Percentiles rank a stretch among this genome's conserved stretches.
These are phyloP conservation scores for Cladosporium sp. DNA, from an alignment of 2,329 filamentous ascomycete species.

Conservation along the genomic window DNA sequence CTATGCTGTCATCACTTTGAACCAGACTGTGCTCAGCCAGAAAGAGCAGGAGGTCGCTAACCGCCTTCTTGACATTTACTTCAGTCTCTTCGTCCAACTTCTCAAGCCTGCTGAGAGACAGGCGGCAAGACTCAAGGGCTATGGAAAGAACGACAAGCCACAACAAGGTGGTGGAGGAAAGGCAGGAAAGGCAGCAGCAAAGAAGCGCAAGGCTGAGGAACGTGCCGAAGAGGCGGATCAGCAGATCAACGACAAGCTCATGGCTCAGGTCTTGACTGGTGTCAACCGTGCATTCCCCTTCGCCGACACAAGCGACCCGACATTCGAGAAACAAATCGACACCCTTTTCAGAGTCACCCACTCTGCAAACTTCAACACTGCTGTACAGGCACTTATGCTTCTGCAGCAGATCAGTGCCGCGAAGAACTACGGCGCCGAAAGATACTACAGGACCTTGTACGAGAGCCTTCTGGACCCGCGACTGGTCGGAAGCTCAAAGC, in stretches of 20 bases:
- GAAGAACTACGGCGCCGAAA: conserved; percentile 76
- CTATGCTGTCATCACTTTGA: conserved; percentile 92
- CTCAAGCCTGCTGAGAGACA: conserved; percentile 57
- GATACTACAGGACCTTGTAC: conserved; percentile 93
- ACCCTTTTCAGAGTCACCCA: conserved; percentile 95
- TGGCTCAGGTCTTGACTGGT: conserved; percentile 85
- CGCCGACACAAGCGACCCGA: conserved; percentile 71
- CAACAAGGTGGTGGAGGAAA: conserved; percentile 51
- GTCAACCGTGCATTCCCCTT: conserved; percentile 97
- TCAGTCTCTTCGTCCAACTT: conserved; percentile 77
- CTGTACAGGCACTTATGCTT: conserved; percentile 88
- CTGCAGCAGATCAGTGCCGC: conserved; percentile 85
- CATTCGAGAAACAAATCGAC: conserved; percentile 81
- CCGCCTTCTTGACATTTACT: conserved; percentile 83
- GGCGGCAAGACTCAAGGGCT: conserved; percentile 24
- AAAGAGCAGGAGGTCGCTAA: conserved; percentile 79
- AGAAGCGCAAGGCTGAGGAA: conserved; percentile 40
- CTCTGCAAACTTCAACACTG: conserved; percentile 98
- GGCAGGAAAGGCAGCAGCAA: conserved; percentile 50
- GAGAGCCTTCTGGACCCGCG: conserved; percentile 90
- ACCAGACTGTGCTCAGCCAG: conserved; percentile 86
- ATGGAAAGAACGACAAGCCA: conserved; percentile 23
- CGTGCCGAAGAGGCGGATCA: conserved; percentile 33
- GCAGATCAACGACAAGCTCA: conserved; percentile 82
- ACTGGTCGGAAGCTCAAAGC: conserved; percentile 84